Conservation (phyloP, 306 rosid species). For the Cucurbita moschata region DNA sequence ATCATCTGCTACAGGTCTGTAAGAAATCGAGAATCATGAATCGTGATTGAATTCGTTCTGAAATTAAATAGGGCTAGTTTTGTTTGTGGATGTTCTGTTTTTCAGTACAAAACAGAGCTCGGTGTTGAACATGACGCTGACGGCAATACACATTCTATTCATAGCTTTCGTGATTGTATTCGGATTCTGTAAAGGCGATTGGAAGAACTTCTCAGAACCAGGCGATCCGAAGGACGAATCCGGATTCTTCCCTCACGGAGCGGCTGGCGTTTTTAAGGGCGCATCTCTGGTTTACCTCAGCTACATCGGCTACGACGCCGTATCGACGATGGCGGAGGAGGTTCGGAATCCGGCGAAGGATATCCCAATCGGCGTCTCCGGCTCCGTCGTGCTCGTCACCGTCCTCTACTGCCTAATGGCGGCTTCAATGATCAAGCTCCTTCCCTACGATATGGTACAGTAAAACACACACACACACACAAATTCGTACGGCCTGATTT, state of each 20-base stretch:
- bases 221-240: constrained; percentile 33
- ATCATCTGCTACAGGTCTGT: constrained; percentile 71
- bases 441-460: constrained; percentile 76
- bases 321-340: constrained; percentile 92
- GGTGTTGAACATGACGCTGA: constrained; percentile 56
- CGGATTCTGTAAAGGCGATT: constrained; percentile 61
- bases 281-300: constrained; percentile 72
- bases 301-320: constrained; percentile 93
- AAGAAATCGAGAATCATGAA: background rate
- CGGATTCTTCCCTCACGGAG: constrained; percentile 64
- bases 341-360: constrained; percentile 65
- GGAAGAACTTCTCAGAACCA: constrained; percentile 60
- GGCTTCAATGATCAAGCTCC: constrained; percentile 77
- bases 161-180: constrained; percentile 46
- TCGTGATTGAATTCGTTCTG: background rate
- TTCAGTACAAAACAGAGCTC: constrained; percentile 74
- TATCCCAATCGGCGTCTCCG: constrained; percentile 75
- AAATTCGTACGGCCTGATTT: background rate
- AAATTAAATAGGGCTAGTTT: background rate
- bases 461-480: background rate
- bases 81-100: background rate
- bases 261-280: constrained; percentile 56
- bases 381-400: constrained; percentile 68
- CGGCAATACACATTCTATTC: constrained; percentile 65
- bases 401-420: constrained; percentile 76